Percentiles rank a stretch among this genome's conserved stretches.
Conservation (phyloP, 768 basidiomycete genomes). For the Sarcodon sp. region DNA sequence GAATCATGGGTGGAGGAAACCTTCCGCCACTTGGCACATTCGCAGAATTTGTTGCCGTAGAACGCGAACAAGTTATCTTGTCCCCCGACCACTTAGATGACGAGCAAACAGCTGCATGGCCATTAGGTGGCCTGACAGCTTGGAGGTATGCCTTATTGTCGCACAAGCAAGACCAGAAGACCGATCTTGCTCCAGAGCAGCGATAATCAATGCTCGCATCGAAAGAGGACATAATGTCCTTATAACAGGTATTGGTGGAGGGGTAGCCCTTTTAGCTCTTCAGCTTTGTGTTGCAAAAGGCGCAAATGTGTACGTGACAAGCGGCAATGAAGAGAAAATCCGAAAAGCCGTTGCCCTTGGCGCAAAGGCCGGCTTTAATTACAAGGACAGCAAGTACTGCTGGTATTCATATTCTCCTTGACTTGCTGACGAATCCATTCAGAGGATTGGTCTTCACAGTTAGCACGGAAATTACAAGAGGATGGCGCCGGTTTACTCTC, state of each 20-base stretch:
- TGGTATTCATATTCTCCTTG: background rate
- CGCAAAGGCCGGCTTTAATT: slow-evolving; percentile 66
- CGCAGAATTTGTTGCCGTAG: slow-evolving; percentile 62
- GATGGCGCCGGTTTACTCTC: slow-evolving; percentile 14
- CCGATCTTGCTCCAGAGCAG: slow-evolving; percentile 30
- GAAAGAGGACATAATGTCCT: slow-evolving; percentile 56
- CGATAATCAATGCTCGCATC: slow-evolving; percentile 52
- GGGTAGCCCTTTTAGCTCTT: slow-evolving; percentile 66
- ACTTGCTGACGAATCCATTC: background rate
- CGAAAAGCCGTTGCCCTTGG: slow-evolving; percentile 51
- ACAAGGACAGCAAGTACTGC: slow-evolving; percentile 41
- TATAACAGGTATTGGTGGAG: slow-evolving; percentile 76
- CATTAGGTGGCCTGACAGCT: slow-evolving; percentile 66
- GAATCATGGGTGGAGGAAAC: slow-evolving; percentile 49
- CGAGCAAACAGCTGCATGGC: slow-evolving; percentile 64
- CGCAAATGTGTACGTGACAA: slow-evolving; percentile 76
- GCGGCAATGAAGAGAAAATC: slow-evolving; percentile 58
- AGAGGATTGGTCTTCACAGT: slow-evolving; percentile 22
- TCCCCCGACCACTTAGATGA: slow-evolving; percentile 59
- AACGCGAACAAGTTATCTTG: slow-evolving; percentile 50
- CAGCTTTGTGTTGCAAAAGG: slow-evolving; percentile 68
- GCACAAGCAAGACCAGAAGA: slow-evolving; percentile 1
- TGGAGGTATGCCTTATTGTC: slow-evolving; percentile 46
- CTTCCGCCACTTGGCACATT: slow-evolving; percentile 57
- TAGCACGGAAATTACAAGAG: slow-evolving; percentile 18